Evolutionary conservation across 1,284 basidiomycete genomes (phyloP).

Genomic region (Tilletia indica): DNA sequence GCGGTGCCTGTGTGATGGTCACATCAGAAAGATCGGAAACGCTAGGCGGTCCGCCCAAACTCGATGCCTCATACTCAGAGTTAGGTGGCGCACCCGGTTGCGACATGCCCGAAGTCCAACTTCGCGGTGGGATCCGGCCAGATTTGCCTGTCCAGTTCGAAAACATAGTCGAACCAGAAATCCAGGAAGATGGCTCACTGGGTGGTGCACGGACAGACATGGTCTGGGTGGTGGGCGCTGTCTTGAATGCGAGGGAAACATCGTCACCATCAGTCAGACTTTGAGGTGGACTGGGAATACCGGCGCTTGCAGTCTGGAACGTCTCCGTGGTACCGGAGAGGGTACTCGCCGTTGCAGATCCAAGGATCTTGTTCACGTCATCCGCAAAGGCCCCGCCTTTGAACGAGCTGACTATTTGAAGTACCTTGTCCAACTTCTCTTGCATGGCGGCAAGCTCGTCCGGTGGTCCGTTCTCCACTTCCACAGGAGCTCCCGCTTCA

Average conservation of each 20-base stretch:
- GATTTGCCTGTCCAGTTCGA: slow-evolving; percentile 13
- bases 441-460: slow-evolving; percentile 42
- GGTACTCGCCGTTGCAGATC: background rate
- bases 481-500: background rate
- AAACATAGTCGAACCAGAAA: slow-evolving; percentile 6
- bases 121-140: slow-evolving; percentile 34
- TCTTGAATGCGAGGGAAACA: background rate
- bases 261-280: slow-evolving; percentile 4
- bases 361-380: slow-evolving; percentile 6
- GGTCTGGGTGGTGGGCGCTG: background rate
- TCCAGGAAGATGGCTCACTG: slow-evolving; percentile 5
- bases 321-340: background rate
- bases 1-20: background rate
- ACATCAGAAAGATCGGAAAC: slow-evolving; percentile 32
- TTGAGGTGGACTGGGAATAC: slow-evolving; percentile 15
- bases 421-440: slow-evolving; percentile 41
- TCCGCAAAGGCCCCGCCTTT: background rate
- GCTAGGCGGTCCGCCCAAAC: background rate
- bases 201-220: background rate
- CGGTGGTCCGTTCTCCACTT: slow-evolving; percentile 12
- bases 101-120: slow-evolving; percentile 36
- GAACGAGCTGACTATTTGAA: slow-evolving; percentile 38
- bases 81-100: slow-evolving; percentile 40
- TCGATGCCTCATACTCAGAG: slow-evolving; percentile 25
- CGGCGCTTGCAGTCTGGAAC: slow-evolving; percentile 11